Conservation (phyloP, 139 green algal species). For the Ulvella scutata region DNA sequence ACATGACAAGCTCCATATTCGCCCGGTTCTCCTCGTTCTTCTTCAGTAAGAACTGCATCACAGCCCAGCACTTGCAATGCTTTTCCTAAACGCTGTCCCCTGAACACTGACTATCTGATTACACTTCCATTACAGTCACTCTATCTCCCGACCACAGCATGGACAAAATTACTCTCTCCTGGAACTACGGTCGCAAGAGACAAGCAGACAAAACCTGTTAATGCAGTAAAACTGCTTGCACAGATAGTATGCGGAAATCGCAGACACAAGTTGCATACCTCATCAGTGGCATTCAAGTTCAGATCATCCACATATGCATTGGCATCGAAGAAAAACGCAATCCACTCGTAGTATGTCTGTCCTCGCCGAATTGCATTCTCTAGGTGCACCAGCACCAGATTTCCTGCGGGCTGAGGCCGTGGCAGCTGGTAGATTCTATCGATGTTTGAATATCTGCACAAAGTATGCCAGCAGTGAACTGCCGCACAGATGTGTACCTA, state of each 20-base stretch:
- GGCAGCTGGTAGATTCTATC: neutral
- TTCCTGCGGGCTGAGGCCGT: neutral
- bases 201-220: too few relatives aligned
- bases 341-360: constrained; percentile 1
- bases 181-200: too few relatives aligned
- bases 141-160: too few relatives aligned
- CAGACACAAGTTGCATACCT: neutral
- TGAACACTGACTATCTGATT: too few relatives aligned
- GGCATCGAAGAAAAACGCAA: constrained; percentile 5
- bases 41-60: constrained; percentile 6
- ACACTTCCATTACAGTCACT: too few relatives aligned
- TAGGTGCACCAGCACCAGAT: neutral
- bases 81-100: too few relatives aligned
- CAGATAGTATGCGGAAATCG: too few relatives aligned
- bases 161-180: too few relatives aligned
- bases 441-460: neutral
- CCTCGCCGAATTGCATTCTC: neutral
- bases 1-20: constrained; percentile 39
- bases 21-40: constrained; percentile 9
- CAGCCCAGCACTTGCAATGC: too few relatives aligned
- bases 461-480: too few relatives aligned
- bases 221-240: too few relatives aligned
- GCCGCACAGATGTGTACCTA: too few relatives aligned
- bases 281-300: neutral
- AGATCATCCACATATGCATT: constrained; percentile 4